Percentiles rank a stretch among this genome's conserved stretches.
Conservation (phyloP, 306 rosid species). For the Dicorynia guianensis region DNA sequence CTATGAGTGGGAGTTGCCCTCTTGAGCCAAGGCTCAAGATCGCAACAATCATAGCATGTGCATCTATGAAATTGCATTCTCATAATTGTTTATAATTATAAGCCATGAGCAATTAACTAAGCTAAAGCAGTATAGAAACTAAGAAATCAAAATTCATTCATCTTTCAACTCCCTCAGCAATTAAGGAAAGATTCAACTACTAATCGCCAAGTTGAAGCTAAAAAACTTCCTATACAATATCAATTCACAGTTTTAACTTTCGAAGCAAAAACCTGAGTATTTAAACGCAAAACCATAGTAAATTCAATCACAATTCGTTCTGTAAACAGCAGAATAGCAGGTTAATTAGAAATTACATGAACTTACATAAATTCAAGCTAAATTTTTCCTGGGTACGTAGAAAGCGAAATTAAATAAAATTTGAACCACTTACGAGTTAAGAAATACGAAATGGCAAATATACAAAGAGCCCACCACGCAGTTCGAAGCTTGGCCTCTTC, state of each 20-base stretch:
- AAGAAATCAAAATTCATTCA: background rate
- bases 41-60: background rate
- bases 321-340: constrained; percentile 18
- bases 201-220: constrained; percentile 17
- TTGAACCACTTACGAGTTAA: constrained; percentile 75
- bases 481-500: constrained; percentile 88
- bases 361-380: background rate
- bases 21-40: background rate
- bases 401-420: background rate
- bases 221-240: constrained; percentile 3
- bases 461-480: constrained; percentile 92
- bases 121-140: background rate
- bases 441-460: constrained; percentile 84
- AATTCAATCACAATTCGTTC: constrained; percentile 18
- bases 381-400: background rate
- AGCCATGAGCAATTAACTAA: background rate
- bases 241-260: constrained; percentile 6
- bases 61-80: background rate
- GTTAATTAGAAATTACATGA: background rate
- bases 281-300: background rate
- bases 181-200: background rate
- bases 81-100: background rate
- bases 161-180: constrained; percentile 1
- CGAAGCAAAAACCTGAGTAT: constrained; percentile 24
- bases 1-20: background rate